Conservation (phyloP, 805 yeast species). For the Schizosaccharomyces cryophilus region DNA sequence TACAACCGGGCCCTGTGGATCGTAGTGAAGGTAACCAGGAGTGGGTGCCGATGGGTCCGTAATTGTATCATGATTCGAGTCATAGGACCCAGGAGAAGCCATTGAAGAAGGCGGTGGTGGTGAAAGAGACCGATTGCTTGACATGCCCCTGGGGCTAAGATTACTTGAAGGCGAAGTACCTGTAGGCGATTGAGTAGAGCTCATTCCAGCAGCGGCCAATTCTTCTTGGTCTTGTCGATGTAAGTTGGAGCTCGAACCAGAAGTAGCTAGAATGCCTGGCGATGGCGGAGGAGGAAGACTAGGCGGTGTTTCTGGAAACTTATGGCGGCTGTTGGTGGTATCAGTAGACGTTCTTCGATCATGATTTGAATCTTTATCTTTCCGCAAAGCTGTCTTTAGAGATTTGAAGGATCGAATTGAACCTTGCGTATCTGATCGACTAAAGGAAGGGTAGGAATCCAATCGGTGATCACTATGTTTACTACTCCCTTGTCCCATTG, state of each 20-base stretch:
- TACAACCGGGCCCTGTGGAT: neutral
- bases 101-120: neutral
- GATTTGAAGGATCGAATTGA: neutral
- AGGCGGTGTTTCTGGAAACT: neutral
- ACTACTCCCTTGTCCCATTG: conserved; percentile 1
- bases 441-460: conserved; percentile 1
- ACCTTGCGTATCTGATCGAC: conserved; percentile 1
- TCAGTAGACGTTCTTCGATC: neutral
- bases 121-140: neutral
- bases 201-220: too few relatives aligned
- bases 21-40: neutral
- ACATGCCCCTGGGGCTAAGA: too few relatives aligned
- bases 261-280: neutral
- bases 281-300: conserved; percentile 1
- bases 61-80: neutral
- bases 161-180: neutral
- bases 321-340: neutral
- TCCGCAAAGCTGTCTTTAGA: neutral
- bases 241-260: neutral
- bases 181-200: neutral
- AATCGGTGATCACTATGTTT: neutral
- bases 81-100: neutral
- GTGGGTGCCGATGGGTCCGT: neutral
- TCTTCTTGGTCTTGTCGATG: too few relatives aligned
- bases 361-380: neutral